Base-by-base conservation (phyloP, 805 yeast species). In the Wickerhamomyces ciferrii region DNA sequence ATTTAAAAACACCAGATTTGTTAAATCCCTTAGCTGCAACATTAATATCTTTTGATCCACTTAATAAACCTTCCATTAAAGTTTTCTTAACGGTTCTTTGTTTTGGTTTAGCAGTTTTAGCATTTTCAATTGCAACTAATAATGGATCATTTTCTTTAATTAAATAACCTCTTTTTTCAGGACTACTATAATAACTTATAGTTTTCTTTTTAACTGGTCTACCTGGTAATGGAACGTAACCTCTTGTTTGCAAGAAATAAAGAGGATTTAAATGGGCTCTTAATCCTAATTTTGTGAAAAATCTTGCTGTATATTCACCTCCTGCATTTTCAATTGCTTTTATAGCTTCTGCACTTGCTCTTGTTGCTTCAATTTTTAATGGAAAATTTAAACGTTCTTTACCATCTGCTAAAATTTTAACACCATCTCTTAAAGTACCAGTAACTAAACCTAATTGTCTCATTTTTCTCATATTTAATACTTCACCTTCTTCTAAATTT, bases 151-250 rank as follows among this genome's bases (percentile, higher is more conserved):
- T 53, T 51, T 61, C 78, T 56, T 67, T 75, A 43, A 59, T 63
- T 59, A 90, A 67, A 61, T 88, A 92, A 8, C 99, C 99, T 54
- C 89, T 77, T 59, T 80, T 81, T 34, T 72, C 81, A 2, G 76
- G 75, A 61, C 81, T 76, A 42, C 89, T 79, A 69, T 94, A 92
- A 66, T 74, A 88, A 48, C 79, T 80, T 47, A 92, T 82, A 59
- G 85, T 89, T 66, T 87, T 84, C 67, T 87, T 80, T 55, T 79
- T 81, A 9, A 84, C 84, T 14, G 99, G 99, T 65, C 90, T 80
- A 1, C 97, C 90, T 44, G 79, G 82, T 53, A 88, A 63, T 40
- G 98, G 98, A 15, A 91, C 64, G 53, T 89, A 80, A 17, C 95
- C 96, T 60, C 81, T 83, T 57, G 76, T 84, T 52, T 72, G 65